Evolutionary conservation across 1,284 basidiomycete species (phyloP).

Genomic region (Macrocystidia cucumis): DNA sequence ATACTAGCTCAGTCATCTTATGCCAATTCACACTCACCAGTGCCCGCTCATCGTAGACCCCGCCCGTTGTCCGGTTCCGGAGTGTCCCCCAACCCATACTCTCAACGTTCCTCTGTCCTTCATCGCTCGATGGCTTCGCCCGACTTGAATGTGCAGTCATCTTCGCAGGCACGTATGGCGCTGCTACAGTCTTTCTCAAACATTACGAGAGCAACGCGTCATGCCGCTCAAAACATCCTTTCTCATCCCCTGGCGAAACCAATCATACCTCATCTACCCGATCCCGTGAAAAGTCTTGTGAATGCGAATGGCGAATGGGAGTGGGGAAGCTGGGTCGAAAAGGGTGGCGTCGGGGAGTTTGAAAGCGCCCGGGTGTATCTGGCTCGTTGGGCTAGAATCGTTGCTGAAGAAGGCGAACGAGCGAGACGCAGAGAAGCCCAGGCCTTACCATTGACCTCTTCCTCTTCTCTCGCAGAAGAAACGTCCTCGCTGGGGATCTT

Average conservation of each 20-base stretch:
- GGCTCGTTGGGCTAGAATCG: constrained; percentile 93
- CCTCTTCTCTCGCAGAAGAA: constrained; percentile 49
- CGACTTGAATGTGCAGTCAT: constrained; percentile 36
- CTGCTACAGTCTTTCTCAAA: constrained; percentile 83
- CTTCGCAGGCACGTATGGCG: constrained; percentile 66
- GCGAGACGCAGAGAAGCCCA: constrained; percentile 74
- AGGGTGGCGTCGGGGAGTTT: constrained; percentile 87
- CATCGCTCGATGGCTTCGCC: constrained; percentile 64
- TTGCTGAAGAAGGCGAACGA: constrained; percentile 92
- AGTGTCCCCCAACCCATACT: constrained; percentile 44
- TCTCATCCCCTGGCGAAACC: constrained; percentile 92
- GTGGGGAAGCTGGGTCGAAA: constrained; percentile 81
- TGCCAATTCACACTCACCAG: constrained; percentile 71
- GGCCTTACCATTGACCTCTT: constrained; percentile 41
- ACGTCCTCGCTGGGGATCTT: constrained; percentile 80
- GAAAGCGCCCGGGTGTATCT: constrained; percentile 95
- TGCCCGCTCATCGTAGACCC: constrained; percentile 74
- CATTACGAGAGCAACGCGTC: constrained; percentile 82
- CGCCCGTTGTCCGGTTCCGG: constrained; percentile 45
- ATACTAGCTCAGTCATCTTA: constrained; percentile 73
- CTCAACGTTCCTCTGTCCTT: constrained; percentile 64
- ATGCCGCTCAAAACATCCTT: constrained; percentile 86
- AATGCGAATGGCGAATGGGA: constrained; percentile 80
- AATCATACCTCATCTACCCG: constrained; percentile 89
- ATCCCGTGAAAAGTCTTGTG: constrained; percentile 83